Evolutionary conservation across 2,329 filamentous ascomycete genomes (phyloP).

Genomic region (Coniochaeta sp.): DNA sequence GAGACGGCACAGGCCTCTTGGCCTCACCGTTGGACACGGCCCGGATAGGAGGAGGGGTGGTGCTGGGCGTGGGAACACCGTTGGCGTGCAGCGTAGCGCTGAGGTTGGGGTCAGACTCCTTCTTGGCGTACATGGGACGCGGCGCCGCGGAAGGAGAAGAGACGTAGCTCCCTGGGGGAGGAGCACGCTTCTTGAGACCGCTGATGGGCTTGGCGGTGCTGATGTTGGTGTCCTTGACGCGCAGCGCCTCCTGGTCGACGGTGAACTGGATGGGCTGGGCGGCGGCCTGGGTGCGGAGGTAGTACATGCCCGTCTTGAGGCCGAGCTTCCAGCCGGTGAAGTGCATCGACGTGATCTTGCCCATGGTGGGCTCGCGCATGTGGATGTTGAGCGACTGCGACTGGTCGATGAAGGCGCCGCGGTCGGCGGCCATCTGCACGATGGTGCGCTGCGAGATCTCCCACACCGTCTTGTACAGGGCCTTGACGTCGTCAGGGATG

Average conservation of each 20-base stretch:
- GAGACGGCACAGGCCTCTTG: slow-evolving; percentile 42
- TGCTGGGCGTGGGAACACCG: slow-evolving; percentile 62
- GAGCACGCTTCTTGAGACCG: slow-evolving; percentile 62
- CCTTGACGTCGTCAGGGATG: slow-evolving; percentile 92
- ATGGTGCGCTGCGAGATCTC: slow-evolving; percentile 95
- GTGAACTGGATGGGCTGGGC: slow-evolving; percentile 98
- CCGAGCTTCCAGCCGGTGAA: slow-evolving; percentile 99
- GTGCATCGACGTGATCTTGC: slow-evolving; percentile 99
- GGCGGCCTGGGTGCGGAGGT: slow-evolving; percentile 94
- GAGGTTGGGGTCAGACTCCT: slow-evolving; percentile 30
- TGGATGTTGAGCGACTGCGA: slow-evolving; percentile 99
- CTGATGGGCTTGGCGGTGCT: slow-evolving; percentile 50
- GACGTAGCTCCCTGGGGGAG: slow-evolving; percentile 48
- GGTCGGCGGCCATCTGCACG: slow-evolving; percentile 96
- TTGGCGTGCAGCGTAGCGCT: slow-evolving; percentile 35
- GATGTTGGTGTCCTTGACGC: slow-evolving; percentile 75
- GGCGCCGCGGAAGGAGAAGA: slow-evolving; percentile 57
- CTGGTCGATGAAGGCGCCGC: slow-evolving; percentile 97
- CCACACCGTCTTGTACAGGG: slow-evolving; percentile 99
- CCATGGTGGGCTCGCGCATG: slow-evolving; percentile 98
- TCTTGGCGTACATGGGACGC: slow-evolving; percentile 58
- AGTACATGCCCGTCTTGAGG: slow-evolving; percentile 99
- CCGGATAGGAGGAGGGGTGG: slow-evolving; percentile 52
- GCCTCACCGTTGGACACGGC: slow-evolving; percentile 34
- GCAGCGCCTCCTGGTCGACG: slow-evolving; percentile 91